phyloP scores from a whole-genome alignment of 1,139 yeast genomes.

The Lipomyces yarrowii region DNA sequence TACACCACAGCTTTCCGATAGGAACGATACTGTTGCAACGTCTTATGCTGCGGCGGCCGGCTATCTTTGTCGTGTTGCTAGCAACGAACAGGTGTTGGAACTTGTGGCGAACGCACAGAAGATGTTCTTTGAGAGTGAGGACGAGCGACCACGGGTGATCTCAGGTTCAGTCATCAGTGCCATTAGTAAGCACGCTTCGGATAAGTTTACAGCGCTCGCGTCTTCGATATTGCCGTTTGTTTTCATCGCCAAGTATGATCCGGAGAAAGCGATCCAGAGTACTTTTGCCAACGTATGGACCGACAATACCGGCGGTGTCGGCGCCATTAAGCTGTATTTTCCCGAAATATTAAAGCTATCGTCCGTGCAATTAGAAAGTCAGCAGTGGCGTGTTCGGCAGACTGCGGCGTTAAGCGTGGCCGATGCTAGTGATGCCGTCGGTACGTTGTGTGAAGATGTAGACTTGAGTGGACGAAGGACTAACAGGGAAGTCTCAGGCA shows the following conservation, averaged over 20 bases:
- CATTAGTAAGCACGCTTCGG: slow-evolving; percentile 70
- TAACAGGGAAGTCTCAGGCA: not conserved
- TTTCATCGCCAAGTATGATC: slow-evolving; percentile 75
- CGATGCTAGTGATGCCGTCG: slow-evolving; percentile 52
- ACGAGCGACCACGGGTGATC: slow-evolving; percentile 32
- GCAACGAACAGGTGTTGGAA: slow-evolving; percentile 55
- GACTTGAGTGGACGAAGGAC: not conserved
- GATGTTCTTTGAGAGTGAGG: slow-evolving; percentile 57
- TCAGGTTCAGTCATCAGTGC: slow-evolving; percentile 52
- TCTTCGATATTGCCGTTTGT: slow-evolving; percentile 74
- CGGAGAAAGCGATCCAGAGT: slow-evolving; percentile 49
- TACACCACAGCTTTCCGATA: slow-evolving; percentile 62
- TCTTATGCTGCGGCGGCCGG: slow-evolving; percentile 85
- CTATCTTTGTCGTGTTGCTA: slow-evolving; percentile 67
- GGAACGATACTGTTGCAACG: slow-evolving; percentile 70
- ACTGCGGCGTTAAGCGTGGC: slow-evolving; percentile 73
- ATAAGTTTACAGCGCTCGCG: slow-evolving; percentile 64
- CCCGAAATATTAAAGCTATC: slow-evolving; percentile 63
- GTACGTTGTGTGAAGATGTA: slow-evolving; percentile 19
- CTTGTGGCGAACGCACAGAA: slow-evolving; percentile 56
- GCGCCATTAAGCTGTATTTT: slow-evolving; percentile 69
- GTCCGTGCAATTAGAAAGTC: slow-evolving; percentile 55
- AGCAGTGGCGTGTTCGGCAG: slow-evolving; percentile 66
- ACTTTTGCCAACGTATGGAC: slow-evolving; percentile 73
- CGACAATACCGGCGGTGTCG: slow-evolving; percentile 74